phyloP scores from a whole-genome alignment of 805 yeast genomes.

The Pichia gijzeniarum region DNA sequence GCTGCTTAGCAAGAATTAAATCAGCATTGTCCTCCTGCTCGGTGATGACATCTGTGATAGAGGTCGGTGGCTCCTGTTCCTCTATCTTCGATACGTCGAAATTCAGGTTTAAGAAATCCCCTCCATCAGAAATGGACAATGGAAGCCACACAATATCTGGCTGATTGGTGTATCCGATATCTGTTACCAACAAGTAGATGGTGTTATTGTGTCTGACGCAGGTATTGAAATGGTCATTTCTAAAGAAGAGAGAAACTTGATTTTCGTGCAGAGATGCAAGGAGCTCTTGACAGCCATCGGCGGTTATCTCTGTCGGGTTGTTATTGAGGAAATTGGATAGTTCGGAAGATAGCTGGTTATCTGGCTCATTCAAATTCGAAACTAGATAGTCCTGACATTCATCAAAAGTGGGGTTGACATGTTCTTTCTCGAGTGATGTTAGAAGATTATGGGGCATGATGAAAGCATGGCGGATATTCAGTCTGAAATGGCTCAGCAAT shows the following conservation, averaged over 20 bases:
- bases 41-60: background rate
- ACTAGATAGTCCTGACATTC: conserved; percentile 27
- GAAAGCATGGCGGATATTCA: conserved; percentile 72
- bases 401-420: conserved; percentile 19
- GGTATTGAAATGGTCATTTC: conserved; percentile 87
- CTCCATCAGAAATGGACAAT: conserved; percentile 57
- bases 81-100: conserved; percentile 2
- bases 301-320: conserved; percentile 73
- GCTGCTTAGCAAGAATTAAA: conserved; percentile 23
- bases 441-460: conserved; percentile 9
- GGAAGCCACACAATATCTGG: conserved; percentile 76
- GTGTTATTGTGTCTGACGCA: conserved; percentile 36
- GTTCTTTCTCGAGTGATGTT: background rate
- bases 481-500: conserved; percentile 20
- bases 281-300: conserved; percentile 46
- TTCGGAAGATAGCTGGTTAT: conserved; percentile 6
- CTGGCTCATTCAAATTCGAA: conserved; percentile 11
- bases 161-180: conserved; percentile 49
- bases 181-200: conserved; percentile 67
- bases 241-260: conserved; percentile 64
- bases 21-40: conserved; percentile 16
- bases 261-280: conserved; percentile 37
- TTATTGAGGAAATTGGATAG: conserved; percentile 40
- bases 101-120: conserved; percentile 46
- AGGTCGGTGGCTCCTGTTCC: background rate